These are phyloP conservation scores for Lolium perenne DNA, from an alignment of 176 grass and related monocot species.

Conservation along the genomic window DNA sequence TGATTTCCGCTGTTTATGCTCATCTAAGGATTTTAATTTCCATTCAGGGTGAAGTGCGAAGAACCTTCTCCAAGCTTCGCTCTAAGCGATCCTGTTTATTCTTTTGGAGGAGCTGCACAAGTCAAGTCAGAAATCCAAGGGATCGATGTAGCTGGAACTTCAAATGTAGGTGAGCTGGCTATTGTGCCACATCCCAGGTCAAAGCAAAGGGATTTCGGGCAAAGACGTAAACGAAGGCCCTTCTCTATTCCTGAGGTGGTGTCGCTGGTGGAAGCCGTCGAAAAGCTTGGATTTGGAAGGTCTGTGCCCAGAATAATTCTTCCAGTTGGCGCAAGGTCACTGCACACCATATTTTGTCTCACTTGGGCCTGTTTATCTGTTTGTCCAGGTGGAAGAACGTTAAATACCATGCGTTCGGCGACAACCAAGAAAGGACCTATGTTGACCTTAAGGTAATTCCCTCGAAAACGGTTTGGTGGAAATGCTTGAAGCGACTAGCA, in stretches of 20 bases:
- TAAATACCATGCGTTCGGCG: constrained; percentile 72
- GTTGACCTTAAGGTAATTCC: constrained; percentile 88
- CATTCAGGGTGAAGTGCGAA: constrained; percentile 48
- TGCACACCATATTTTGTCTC: constrained; percentile 17
- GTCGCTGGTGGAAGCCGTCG: constrained; percentile 69
- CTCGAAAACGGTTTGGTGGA: not conserved
- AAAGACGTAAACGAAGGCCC: constrained; percentile 68
- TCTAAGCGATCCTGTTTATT: constrained; percentile 52
- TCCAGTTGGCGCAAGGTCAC: not conserved
- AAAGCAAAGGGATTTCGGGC: constrained; percentile 50
- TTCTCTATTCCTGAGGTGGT: constrained; percentile 83
- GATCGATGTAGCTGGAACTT: constrained; percentile 40
- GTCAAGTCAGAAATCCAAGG: constrained; percentile 47
- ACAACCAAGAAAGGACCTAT: constrained; percentile 70
- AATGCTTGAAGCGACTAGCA: not conserved
- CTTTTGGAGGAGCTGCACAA: constrained; percentile 41
- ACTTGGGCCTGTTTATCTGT: constrained; percentile 29
- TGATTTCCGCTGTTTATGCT: constrained; percentile 31
- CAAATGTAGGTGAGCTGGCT: constrained; percentile 48
- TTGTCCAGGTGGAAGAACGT: constrained; percentile 81
- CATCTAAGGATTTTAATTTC: constrained; percentile 41
- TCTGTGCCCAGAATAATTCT: constrained; percentile 34
- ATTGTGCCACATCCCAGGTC: constrained; percentile 47
- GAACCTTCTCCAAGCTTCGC: constrained; percentile 49
- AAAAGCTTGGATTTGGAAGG: constrained; percentile 91